A percentile compares a stretch with the other conserved stretches of the same genome.
phyloP scores from a whole-genome alignment of 345 rosid genomes.

The Populus tremula region DNA sequence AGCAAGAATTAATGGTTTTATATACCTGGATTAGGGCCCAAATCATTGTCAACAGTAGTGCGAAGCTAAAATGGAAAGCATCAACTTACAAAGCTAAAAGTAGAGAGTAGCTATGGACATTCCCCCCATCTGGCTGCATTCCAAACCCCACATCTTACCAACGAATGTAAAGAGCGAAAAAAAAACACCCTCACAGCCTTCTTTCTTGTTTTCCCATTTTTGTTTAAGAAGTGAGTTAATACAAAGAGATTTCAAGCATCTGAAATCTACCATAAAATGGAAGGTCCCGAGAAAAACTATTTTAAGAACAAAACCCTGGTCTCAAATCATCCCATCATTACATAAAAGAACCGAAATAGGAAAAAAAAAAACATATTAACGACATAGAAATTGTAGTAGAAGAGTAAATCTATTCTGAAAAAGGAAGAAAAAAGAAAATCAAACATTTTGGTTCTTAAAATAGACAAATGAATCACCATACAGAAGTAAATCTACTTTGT shows the following conservation, averaged over 20 bases:
- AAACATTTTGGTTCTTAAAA: background rate
- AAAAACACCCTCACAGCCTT: background rate
- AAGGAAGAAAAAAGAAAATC: background rate
- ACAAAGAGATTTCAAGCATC: background rate
- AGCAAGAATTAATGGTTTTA: background rate
- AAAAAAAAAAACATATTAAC: no score
- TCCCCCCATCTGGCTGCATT: background rate
- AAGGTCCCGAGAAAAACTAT: background rate
- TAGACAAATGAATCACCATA: background rate
- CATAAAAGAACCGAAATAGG: background rate
- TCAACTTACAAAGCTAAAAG: background rate
- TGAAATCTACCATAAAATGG: background rate
- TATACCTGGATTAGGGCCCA: background rate
- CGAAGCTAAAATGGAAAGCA: background rate
- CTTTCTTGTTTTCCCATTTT: no score
- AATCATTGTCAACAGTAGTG: background rate
- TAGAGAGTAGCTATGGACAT: background rate
- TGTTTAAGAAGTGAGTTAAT: no score
- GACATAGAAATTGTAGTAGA: background rate
- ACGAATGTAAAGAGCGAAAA: background rate
- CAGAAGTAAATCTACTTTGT: background rate
- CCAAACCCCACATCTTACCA: background rate
- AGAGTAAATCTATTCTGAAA: background rate
- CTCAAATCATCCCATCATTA: background rate
- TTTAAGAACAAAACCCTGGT: background rate